These are phyloP conservation scores for Xylariaceae sp. DNA, from an alignment of 2,329 filamentous ascomycete genomes.

Conservation along the genomic window DNA sequence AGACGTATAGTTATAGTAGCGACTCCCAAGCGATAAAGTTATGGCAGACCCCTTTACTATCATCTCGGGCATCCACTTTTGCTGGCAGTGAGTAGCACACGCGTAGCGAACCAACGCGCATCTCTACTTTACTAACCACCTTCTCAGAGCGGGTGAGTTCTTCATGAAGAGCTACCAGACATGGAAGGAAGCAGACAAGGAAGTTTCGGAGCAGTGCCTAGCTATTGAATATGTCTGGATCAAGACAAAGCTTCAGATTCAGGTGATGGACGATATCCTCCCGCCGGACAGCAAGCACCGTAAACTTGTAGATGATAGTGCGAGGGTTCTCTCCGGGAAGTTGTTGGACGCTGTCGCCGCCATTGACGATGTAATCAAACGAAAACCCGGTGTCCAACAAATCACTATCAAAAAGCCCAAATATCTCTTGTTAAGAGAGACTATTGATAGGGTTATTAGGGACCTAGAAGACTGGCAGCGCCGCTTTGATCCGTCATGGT, in stretches of 20 bases:
- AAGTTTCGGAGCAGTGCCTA: not conserved
- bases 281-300: not conserved
- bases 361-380: slow-evolving; percentile 8
- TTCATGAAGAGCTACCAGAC: not conserved
- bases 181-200: slow-evolving; percentile 5
- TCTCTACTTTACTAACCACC: not conserved
- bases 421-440: too few relatives aligned
- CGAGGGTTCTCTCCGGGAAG: slow-evolving; percentile 1
- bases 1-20: not conserved
- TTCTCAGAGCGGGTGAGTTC: slow-evolving; percentile 1
- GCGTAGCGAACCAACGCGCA: not conserved
- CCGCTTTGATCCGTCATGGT: slow-evolving; percentile 9
- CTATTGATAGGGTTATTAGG: not conserved
- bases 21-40: not conserved
- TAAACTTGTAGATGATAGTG: slow-evolving; percentile 1
- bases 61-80: slow-evolving; percentile 3
- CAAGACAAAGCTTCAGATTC: slow-evolving; percentile 5
- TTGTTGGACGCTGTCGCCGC: not conserved
- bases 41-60: slow-evolving; percentile 7
- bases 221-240: slow-evolving; percentile 8
- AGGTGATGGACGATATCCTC: slow-evolving; percentile 1
- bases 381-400: not conserved
- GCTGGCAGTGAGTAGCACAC: not conserved
- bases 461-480: slow-evolving; percentile 7
- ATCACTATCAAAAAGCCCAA: too few relatives aligned